These are phyloP conservation scores for Vavraia culicis DNA, from an alignment of 371 early-diverging fungal genomes.

Conservation along the genomic window DNA sequence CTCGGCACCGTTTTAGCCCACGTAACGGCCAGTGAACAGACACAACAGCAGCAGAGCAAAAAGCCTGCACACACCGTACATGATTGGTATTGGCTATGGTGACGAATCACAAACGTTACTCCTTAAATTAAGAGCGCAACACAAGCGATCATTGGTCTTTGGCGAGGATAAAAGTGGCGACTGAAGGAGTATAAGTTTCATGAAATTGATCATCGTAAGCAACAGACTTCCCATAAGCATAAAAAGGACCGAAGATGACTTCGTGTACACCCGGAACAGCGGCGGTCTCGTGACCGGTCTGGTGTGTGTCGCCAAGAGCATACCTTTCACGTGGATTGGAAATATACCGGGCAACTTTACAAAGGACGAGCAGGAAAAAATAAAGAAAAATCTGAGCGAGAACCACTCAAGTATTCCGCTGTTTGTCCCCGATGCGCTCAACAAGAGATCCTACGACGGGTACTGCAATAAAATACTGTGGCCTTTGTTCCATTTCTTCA, in stretches of 20 bases:
- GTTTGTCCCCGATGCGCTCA: constrained; percentile 73
- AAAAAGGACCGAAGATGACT: constrained; percentile 48
- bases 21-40: too few species aligned
- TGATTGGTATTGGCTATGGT: not conserved
- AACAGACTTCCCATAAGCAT: constrained; percentile 93
- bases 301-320: constrained; percentile 66
- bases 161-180: not conserved
- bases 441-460: constrained; percentile 88
- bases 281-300: constrained; percentile 91
- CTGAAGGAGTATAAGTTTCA: too few species aligned
- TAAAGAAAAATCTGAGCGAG: constrained; percentile 52
- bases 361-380: constrained; percentile 53
- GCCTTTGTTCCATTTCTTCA: constrained; percentile 93
- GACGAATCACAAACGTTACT: too few species aligned
- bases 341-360: constrained; percentile 74
- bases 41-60: too few species aligned
- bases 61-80: too few species aligned
- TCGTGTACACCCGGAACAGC: constrained; percentile 59
- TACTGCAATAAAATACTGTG: constrained; percentile 79
- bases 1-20: too few species aligned
- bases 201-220: constrained; percentile 72
- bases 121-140: too few species aligned
- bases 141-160: not conserved
- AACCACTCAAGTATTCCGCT: constrained; percentile 76
- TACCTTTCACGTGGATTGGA: constrained; percentile 91